Evolutionary conservation across 257 asterid species (phyloP).

Genomic region (Capsicum chinense): DNA sequence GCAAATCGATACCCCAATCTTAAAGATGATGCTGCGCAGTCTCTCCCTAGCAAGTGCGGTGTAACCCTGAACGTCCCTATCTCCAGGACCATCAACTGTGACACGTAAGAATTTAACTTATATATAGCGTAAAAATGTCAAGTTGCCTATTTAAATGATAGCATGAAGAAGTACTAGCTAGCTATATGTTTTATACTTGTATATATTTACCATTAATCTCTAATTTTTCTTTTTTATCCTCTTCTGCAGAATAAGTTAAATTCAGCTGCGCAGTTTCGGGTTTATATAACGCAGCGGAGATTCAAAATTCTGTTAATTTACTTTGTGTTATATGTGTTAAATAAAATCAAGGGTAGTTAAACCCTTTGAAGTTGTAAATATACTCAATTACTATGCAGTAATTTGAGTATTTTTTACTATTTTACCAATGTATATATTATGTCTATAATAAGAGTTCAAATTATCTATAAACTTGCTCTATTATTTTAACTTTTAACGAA

Average conservation of each 20-base stretch:
- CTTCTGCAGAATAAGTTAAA: not conserved
- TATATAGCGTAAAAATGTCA: not conserved
- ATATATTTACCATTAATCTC: too few species aligned
- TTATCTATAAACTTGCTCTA: not conserved
- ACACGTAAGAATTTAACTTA: constrained; percentile 31
- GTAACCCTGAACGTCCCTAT: constrained; percentile 48
- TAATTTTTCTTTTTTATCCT: not conserved
- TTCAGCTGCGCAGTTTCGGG: not conserved
- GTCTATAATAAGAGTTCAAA: not conserved
- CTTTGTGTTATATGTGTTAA: not conserved
- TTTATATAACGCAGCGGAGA: too few species aligned
- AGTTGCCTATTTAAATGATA: too few species aligned
- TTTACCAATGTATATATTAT: not conserved
- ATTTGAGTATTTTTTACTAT: constrained; percentile 7
- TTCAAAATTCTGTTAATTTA: not conserved
- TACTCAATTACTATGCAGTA: not conserved
- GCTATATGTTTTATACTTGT: too few species aligned
- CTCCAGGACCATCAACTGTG: constrained; percentile 50
- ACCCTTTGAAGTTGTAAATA: not conserved
- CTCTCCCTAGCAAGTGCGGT: constrained; percentile 42
- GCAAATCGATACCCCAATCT: constrained; percentile 40
- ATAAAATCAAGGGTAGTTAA: constrained; percentile 2
- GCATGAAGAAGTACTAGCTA: too few species aligned
- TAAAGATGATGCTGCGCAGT: constrained; percentile 49
- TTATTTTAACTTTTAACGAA: not conserved